phyloP scores from a whole-genome alignment of 495 filamentous ascomycete species.

The Bacidia gigantensis region DNA sequence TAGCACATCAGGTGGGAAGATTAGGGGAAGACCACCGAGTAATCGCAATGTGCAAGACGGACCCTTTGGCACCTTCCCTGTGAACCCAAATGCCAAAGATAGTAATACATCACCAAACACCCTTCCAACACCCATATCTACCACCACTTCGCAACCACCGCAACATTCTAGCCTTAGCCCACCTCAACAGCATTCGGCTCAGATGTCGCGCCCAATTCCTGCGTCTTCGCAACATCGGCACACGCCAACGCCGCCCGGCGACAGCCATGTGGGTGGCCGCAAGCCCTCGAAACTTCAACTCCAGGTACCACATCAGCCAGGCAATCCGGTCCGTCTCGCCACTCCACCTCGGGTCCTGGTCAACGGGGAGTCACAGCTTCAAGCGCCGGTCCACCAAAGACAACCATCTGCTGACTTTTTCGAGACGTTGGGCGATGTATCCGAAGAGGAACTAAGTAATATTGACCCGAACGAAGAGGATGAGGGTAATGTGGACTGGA shows the following conservation, averaged over 20 bases:
- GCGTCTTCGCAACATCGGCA: not conserved
- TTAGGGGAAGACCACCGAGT: constrained; percentile 73
- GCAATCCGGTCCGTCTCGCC: constrained; percentile 62
- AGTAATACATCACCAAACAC: constrained; percentile 5
- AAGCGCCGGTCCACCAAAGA: constrained; percentile 16
- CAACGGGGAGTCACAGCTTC: constrained; percentile 43
- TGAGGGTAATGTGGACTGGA: constrained; percentile 25
- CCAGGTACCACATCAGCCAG: constrained; percentile 64
- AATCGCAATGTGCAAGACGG: constrained; percentile 60
- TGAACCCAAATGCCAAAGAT: constrained; percentile 40
- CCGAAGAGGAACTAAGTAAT: constrained; percentile 3
- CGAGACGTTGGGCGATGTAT: constrained; percentile 14
- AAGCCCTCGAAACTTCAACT: constrained; percentile 51
- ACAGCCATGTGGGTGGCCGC: constrained; percentile 22
- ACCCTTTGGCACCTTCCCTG: constrained; percentile 79
- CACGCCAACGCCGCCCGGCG: constrained; percentile 17
- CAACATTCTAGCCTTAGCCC: constrained; percentile 10
- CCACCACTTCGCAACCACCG: constrained; percentile 9
- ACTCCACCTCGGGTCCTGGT: constrained; percentile 59
- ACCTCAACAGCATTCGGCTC: not conserved
- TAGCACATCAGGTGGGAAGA: constrained; percentile 52
- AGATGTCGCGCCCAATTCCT: not conserved
- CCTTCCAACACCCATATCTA: constrained; percentile 20
- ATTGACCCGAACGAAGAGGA: constrained; percentile 22
- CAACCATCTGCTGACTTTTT: constrained; percentile 20